Evolutionary conservation across 1,139 yeast species (phyloP).

Genomic region (Lodderomyces margitis): DNA sequence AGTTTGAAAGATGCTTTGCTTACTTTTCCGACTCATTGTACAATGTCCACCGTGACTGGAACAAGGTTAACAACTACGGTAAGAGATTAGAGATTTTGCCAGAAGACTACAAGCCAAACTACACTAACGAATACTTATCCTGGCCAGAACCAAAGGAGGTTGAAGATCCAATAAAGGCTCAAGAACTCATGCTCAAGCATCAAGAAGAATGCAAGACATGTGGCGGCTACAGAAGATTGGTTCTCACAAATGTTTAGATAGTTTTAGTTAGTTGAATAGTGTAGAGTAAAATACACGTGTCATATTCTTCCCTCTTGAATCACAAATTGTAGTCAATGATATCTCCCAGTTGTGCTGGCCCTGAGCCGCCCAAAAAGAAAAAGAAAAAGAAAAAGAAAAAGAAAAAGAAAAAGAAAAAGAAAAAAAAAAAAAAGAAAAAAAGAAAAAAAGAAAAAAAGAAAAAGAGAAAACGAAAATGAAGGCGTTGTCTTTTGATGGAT

Average conservation of each 20-base stretch:
- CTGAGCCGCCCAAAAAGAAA: neutral
- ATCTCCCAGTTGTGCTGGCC: neutral
- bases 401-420: neutral
- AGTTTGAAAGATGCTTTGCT: slow-evolving; percentile 55
- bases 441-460: neutral
- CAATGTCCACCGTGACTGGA: slow-evolving; percentile 59
- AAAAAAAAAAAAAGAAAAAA: neutral
- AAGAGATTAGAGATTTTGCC: slow-evolving; percentile 54
- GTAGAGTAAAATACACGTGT: too few species aligned
- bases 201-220: slow-evolving; percentile 47
- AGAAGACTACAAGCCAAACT: slow-evolving; percentile 47
- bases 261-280: neutral
- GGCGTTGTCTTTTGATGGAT: slow-evolving; percentile 3
- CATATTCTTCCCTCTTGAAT: too few species aligned
- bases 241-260: slow-evolving; percentile 13
- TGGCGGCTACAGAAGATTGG: slow-evolving; percentile 52
- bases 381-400: neutral
- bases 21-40: slow-evolving; percentile 52
- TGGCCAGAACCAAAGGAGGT: slow-evolving; percentile 52
- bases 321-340: too few species aligned
- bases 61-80: slow-evolving; percentile 54
- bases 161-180: slow-evolving; percentile 46
- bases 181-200: slow-evolving; percentile 44
- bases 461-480: neutral
- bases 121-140: slow-evolving; percentile 48